Percentiles rank a stretch among this genome's conserved stretches.
Conservation (phyloP, 305 asterid species). For the Fraxinus albicans region DNA sequence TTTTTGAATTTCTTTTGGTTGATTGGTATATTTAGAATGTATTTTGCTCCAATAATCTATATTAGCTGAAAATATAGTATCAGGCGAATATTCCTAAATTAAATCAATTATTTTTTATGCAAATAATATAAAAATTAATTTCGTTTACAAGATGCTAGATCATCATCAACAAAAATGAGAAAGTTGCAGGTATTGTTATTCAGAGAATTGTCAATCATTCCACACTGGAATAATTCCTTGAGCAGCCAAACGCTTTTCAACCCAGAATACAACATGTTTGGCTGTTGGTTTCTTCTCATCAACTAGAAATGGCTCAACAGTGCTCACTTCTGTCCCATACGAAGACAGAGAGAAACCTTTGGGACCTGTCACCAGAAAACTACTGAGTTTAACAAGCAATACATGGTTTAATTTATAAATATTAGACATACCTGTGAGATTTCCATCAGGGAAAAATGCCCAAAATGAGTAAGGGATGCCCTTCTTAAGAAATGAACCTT, state of each 20-base stretch:
- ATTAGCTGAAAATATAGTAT: not conserved
- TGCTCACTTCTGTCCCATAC: slow-evolving; percentile 64
- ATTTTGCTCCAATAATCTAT: not conserved
- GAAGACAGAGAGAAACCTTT: slow-evolving; percentile 79
- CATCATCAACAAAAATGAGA: not conserved
- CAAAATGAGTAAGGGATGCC: slow-evolving; percentile 68
- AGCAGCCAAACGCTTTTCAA: slow-evolving; percentile 94
- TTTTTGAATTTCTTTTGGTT: not conserved
- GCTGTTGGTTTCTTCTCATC: slow-evolving; percentile 81
- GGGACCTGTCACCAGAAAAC: slow-evolving; percentile 44
- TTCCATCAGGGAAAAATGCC: slow-evolving; percentile 87
- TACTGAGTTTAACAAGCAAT: not conserved
- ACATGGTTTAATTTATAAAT: not conserved
- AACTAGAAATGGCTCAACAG: slow-evolving; percentile 79
- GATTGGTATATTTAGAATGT: not conserved
- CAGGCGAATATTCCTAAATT: not conserved
- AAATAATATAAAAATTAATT: slow-evolving; percentile 15
- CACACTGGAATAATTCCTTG: slow-evolving; percentile 91
- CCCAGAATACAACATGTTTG: slow-evolving; percentile 77
- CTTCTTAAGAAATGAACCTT: slow-evolving; percentile 71
- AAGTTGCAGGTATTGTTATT: not conserved
- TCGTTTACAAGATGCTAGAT: slow-evolving; percentile 10
- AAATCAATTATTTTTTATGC: not conserved
- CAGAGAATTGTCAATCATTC: slow-evolving; percentile 39
- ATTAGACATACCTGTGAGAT: slow-evolving; percentile 47